Conservation (phyloP, 306 rosid species). For the Casuarina cunninghamiana region DNA sequence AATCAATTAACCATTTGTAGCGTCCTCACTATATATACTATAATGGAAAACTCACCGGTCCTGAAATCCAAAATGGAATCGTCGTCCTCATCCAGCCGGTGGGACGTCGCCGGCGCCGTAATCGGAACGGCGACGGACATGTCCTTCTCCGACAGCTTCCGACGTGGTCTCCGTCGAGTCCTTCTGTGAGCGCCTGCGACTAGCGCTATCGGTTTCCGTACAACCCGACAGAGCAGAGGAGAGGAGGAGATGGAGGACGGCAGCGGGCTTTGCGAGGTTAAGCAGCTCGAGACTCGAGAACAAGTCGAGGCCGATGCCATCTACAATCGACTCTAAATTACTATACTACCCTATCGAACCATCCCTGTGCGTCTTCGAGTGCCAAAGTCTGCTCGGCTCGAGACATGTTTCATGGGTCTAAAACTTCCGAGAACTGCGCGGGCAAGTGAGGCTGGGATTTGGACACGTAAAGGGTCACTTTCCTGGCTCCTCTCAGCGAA, state of each 20-base stretch:
- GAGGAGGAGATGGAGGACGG: constrained; percentile 21
- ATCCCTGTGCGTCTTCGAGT: background rate
- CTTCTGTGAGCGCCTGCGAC: constrained; percentile 25
- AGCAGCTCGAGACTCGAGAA: constrained; percentile 42
- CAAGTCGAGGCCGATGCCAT: constrained; percentile 32
- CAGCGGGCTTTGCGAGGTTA: constrained; percentile 42
- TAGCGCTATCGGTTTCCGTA: constrained; percentile 18
- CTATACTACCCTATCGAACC: background rate
- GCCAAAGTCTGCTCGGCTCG: background rate
- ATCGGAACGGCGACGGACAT: constrained; percentile 48
- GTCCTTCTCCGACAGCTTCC: constrained; percentile 35
- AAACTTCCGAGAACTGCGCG: too few species aligned
- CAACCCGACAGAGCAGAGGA: constrained; percentile 14
- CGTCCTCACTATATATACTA: background rate
- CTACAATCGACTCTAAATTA: background rate
- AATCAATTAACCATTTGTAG: background rate
- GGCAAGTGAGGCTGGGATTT: background rate
- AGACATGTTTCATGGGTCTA: background rate
- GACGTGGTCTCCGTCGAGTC: constrained; percentile 39
- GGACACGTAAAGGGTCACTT: background rate
- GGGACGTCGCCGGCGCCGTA: constrained; percentile 38
- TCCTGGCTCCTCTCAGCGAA: background rate
- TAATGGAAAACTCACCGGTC: constrained; percentile 29
- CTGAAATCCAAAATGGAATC: constrained; percentile 48
- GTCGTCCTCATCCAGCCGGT: constrained; percentile 36